phyloP scores from a whole-genome alignment of 2,329 filamentous ascomycete genomes.

The Aspergillus awamori region DNA sequence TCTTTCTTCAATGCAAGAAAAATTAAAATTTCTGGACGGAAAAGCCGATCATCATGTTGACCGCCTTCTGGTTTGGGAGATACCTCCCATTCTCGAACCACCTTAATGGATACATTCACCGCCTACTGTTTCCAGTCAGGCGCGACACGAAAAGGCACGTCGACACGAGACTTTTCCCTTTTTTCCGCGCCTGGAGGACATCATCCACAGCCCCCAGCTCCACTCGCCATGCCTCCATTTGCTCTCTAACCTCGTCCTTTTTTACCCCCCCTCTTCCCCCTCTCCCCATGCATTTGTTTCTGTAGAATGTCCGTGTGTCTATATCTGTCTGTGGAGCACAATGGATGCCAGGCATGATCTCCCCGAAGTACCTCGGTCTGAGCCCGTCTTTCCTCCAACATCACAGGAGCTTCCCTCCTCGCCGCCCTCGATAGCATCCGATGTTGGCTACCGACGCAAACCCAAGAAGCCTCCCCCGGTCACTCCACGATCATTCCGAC shows the following conservation, averaged over 20 bases:
- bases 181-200: conserved; percentile 22
- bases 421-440: conserved; percentile 45
- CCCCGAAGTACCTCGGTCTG: conserved; percentile 38
- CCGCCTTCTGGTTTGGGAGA: conserved; percentile 21
- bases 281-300: conserved; percentile 11
- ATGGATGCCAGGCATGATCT: conserved; percentile 38
- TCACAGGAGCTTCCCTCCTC: conserved; percentile 45
- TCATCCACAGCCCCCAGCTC: conserved; percentile 20
- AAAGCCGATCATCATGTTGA: conserved; percentile 17
- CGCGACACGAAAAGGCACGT: conserved; percentile 34
- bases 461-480: conserved; percentile 51
- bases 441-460: conserved; percentile 41
- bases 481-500: conserved; percentile 54
- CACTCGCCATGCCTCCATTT: conserved; percentile 24
- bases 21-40: conserved; percentile 25
- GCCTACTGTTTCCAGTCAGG: conserved; percentile 20
- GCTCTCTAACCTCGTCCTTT: conserved; percentile 9
- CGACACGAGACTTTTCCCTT: conserved; percentile 22
- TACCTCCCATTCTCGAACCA: conserved; percentile 5
- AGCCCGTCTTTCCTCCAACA: conserved; percentile 37
- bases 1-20: conserved; percentile 20
- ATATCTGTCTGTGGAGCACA: conserved; percentile 26
- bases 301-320: conserved; percentile 28
- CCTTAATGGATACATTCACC: conserved; percentile 18
- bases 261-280: conserved; percentile 7